Evolutionary conservation across 1,139 yeast species (phyloP).

Genomic region (Saccharomyces hybrid): DNA sequence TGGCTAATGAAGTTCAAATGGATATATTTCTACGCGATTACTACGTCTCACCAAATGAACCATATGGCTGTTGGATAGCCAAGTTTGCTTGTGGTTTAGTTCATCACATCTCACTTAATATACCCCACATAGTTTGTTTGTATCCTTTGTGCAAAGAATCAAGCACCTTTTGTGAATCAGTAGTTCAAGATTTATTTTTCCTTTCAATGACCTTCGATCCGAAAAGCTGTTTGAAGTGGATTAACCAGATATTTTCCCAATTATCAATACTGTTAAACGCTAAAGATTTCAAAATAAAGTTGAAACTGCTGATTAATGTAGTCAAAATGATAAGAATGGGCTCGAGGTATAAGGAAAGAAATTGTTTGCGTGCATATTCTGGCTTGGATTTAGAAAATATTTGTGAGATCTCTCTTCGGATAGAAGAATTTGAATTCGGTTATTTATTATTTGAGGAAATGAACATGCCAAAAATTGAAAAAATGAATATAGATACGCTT

Average conservation of each 20-base stretch:
- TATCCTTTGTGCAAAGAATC: slow-evolving; percentile 7
- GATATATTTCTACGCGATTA: not conserved
- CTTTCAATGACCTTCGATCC: slow-evolving; percentile 12
- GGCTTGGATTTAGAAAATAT: slow-evolving; percentile 33
- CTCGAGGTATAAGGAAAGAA: slow-evolving; percentile 30
- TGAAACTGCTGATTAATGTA: slow-evolving; percentile 35
- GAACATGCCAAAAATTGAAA: slow-evolving; percentile 12
- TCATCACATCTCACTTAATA: not conserved
- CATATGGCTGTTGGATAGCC: not conserved
- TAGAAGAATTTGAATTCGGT: slow-evolving; percentile 41
- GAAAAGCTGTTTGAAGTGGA: slow-evolving; percentile 8
- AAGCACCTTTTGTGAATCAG: slow-evolving; percentile 4
- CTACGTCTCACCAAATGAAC: not conserved
- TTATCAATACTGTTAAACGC: slow-evolving; percentile 5
- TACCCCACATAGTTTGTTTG: slow-evolving; percentile 5
- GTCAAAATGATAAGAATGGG: slow-evolving; percentile 43
- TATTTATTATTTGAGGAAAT: slow-evolving; percentile 52
- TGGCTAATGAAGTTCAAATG: not conserved
- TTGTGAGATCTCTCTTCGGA: slow-evolving; percentile 35
- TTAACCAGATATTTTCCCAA: slow-evolving; percentile 7
- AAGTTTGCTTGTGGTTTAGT: not conserved
- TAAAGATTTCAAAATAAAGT: slow-evolving; percentile 21
- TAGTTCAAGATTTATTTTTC: slow-evolving; percentile 4
- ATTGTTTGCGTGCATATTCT: slow-evolving; percentile 36
- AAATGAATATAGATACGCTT: slow-evolving; percentile 24